phyloP scores from a whole-genome alignment of 495 filamentous ascomycete species.

The Aspergillus campestris region DNA sequence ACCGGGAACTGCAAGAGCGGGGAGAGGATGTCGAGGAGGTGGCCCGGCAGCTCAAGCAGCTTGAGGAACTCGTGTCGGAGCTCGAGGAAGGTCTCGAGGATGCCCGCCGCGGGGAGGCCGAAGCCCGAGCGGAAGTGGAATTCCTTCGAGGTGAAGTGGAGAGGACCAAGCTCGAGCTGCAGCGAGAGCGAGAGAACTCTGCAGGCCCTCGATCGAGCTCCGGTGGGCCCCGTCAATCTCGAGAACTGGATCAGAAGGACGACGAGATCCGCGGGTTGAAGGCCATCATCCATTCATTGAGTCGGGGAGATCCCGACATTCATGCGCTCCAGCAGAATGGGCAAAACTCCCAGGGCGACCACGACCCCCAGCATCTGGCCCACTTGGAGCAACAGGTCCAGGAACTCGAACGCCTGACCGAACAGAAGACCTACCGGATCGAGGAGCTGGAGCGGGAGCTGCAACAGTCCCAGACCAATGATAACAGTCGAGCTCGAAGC shows the following conservation, averaged over 20 bases:
- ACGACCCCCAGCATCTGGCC: slow-evolving; percentile 26
- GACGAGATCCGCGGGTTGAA: slow-evolving; percentile 96
- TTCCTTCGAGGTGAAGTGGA: slow-evolving; percentile 95
- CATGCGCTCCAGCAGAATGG: slow-evolving; percentile 22
- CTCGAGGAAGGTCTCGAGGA: slow-evolving; percentile 96
- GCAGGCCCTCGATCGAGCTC: slow-evolving; percentile 47
- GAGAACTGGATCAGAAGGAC: slow-evolving; percentile 87
- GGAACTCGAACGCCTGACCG: slow-evolving; percentile 61
- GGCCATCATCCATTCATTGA: slow-evolving; percentile 94
- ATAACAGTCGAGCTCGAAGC: slow-evolving; percentile 25
- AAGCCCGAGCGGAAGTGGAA: slow-evolving; percentile 92
- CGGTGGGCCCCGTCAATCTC: slow-evolving; percentile 41
- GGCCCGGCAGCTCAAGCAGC: slow-evolving; percentile 80
- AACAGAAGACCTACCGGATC: slow-evolving; percentile 66
- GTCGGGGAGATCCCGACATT: slow-evolving; percentile 51
- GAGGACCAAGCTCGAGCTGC: slow-evolving; percentile 79
- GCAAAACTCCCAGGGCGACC: slow-evolving; percentile 13
- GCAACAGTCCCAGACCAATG: slow-evolving; percentile 45
- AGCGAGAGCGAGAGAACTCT: slow-evolving; percentile 83
- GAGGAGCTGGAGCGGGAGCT: slow-evolving; percentile 88
- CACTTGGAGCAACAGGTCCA: slow-evolving; percentile 66
- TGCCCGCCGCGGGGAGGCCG: slow-evolving; percentile 89
- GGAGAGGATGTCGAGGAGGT: slow-evolving; percentile 87
- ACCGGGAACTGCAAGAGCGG: slow-evolving; percentile 70
- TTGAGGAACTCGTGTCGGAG: slow-evolving; percentile 93